These are phyloP conservation scores for Shiraia sp. DNA, from an alignment of 2,329 filamentous ascomycete genomes.

Conservation along the genomic window DNA sequence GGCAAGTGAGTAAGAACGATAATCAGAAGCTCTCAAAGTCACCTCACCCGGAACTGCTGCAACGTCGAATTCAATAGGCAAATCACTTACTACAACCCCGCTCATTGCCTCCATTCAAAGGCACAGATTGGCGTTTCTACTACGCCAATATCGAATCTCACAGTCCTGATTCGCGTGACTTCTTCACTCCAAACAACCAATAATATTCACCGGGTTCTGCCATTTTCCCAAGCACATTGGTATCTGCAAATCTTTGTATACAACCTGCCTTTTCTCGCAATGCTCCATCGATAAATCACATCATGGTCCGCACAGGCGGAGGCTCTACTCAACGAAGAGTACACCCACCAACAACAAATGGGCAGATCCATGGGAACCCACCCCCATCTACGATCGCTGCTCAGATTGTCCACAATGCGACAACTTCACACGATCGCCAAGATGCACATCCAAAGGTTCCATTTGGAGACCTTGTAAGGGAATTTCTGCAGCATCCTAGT, in stretches of 20 bases:
- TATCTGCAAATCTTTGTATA: neutral
- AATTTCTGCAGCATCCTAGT: constrained; percentile 55
- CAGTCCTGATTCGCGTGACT: too few relatives aligned
- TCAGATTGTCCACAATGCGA: constrained; percentile 81
- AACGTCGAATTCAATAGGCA: too few relatives aligned
- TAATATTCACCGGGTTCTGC: too few relatives aligned
- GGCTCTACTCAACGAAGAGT: constrained; percentile 34
- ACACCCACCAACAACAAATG: constrained; percentile 24
- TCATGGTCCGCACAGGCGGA: constrained; percentile 49
- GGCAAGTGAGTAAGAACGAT: too few relatives aligned
- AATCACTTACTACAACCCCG: too few relatives aligned
- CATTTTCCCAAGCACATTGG: neutral
- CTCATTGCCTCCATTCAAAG: neutral
- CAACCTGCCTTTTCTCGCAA: constrained; percentile 14
- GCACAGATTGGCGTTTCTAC: neutral
- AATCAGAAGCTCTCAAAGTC: too few relatives aligned
- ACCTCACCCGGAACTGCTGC: too few relatives aligned
- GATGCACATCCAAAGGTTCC: constrained; percentile 71
- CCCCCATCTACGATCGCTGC: constrained; percentile 82
- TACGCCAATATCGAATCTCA: too few relatives aligned
- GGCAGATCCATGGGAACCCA: constrained; percentile 20
- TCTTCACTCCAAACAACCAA: too few relatives aligned
- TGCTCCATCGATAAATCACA: constrained; percentile 28
- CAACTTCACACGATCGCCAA: constrained; percentile 64
- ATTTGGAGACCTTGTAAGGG: constrained; percentile 73